Evolutionary conservation across 2,329 filamentous ascomycete species (phyloP).

Genomic region (Botrytis fragariae): DNA sequence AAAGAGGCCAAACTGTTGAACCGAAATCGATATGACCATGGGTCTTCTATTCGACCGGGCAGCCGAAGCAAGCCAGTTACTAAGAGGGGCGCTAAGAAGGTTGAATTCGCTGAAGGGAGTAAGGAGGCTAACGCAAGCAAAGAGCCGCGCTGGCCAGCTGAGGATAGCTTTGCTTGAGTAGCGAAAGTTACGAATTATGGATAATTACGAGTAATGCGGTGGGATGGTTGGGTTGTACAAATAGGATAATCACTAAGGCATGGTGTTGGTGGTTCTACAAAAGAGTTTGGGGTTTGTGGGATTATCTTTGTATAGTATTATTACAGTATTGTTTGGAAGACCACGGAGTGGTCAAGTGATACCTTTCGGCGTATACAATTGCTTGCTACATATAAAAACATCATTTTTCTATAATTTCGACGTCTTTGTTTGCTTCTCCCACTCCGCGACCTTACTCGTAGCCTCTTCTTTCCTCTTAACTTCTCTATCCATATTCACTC

Average conservation of each 20-base stretch:
- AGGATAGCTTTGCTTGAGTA: conserved; percentile 38
- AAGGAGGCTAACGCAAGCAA: not conserved
- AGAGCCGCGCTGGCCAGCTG: conserved; percentile 32
- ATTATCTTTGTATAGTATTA: conserved; percentile 21
- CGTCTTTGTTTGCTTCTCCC: conserved; percentile 31
- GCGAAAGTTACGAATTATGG: conserved; percentile 17
- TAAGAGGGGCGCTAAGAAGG: conserved; percentile 1
- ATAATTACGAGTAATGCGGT: conserved; percentile 24
- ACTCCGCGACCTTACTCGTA: conserved; percentile 30
- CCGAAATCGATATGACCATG: not conserved
- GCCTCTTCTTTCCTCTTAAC: conserved; percentile 28
- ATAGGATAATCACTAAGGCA: conserved; percentile 20
- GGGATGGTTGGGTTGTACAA: conserved; percentile 24
- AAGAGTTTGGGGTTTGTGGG: conserved; percentile 4
- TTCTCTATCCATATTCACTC: conserved; percentile 42
- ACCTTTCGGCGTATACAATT: conserved; percentile 11
- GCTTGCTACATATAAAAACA: conserved; percentile 2
- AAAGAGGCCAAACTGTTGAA: not conserved
- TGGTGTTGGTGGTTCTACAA: conserved; percentile 18
- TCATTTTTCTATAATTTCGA: conserved; percentile 31
- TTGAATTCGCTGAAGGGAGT: conserved; percentile 4
- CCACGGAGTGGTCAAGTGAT: conserved; percentile 6
- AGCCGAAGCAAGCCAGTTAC: not conserved
- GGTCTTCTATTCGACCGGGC: not conserved
- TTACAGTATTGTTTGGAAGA: conserved; percentile 14